Conservation (phyloP, 805 yeast genomes). For the Nakazawaea siamensis region DNA sequence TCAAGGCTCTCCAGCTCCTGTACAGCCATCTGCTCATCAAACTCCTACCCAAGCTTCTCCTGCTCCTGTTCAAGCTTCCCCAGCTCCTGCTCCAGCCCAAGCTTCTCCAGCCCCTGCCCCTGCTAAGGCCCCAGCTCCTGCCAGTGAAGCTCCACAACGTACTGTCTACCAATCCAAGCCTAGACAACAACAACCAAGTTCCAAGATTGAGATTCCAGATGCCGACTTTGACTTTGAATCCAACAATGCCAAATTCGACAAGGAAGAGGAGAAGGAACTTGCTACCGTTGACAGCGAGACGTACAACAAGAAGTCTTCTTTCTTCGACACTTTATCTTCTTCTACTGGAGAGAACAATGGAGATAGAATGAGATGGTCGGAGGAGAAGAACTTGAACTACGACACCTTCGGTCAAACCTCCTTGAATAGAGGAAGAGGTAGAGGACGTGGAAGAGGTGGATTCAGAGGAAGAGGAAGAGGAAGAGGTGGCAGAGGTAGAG, state of each 20-base stretch:
- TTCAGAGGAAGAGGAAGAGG: constrained; percentile 22
- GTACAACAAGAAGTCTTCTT: constrained; percentile 78
- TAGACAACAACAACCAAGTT: neutral
- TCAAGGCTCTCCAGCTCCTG: constrained; percentile 13
- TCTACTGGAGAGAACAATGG: constrained; percentile 41
- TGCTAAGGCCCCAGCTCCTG: neutral
- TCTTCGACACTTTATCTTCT: constrained; percentile 80
- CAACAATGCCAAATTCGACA: constrained; percentile 64
- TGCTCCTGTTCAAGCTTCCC: neutral
- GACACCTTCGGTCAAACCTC: constrained; percentile 81
- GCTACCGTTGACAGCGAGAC: constrained; percentile 26
- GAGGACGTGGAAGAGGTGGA: constrained; percentile 29
- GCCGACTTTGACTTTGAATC: constrained; percentile 70
- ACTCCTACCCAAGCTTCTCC: neutral
- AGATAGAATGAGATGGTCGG: constrained; percentile 52
- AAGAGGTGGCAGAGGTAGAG: constrained; percentile 11
- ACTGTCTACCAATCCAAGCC: neutral
- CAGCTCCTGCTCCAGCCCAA: neutral
- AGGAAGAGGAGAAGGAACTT: constrained; percentile 26
- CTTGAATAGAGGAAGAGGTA: constrained; percentile 38
- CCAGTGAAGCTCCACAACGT: neutral
- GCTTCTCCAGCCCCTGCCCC: constrained; percentile 1
- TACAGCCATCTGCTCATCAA: constrained; percentile 6
- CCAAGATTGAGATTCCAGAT: constrained; percentile 31
- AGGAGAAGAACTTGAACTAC: constrained; percentile 63